These are phyloP conservation scores for Achaetomiella virescens DNA, from an alignment of 495 filamentous ascomycete genomes.

Conservation along the genomic window DNA sequence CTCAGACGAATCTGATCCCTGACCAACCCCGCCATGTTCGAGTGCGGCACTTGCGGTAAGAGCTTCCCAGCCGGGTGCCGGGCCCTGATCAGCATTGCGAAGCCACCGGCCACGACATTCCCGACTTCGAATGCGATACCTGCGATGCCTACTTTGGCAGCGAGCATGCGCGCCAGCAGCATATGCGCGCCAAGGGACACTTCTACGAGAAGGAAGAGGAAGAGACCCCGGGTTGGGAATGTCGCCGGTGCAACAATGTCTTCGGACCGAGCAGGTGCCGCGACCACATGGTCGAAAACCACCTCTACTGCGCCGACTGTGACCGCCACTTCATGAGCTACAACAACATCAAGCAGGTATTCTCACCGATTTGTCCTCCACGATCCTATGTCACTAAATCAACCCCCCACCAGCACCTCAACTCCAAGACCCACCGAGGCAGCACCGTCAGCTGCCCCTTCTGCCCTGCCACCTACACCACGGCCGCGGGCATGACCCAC, in stretches of 20 bases:
- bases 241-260: slow-evolving; percentile 17
- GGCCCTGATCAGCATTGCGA: slow-evolving; percentile 19
- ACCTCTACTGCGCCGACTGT: slow-evolving; percentile 28
- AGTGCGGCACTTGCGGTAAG: slow-evolving; percentile 21
- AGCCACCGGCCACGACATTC: slow-evolving; percentile 15
- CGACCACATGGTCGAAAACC: slow-evolving; percentile 19
- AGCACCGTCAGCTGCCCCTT: slow-evolving; percentile 26
- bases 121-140: slow-evolving; percentile 20
- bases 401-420: slow-evolving; percentile 15
- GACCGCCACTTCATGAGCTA: slow-evolving; percentile 19
- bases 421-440: slow-evolving; percentile 26
- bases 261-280: neutral
- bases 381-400: neutral
- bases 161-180: slow-evolving; percentile 11
- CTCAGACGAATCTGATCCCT: too few relatives aligned
- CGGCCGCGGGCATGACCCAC: slow-evolving; percentile 29
- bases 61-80: slow-evolving; percentile 18
- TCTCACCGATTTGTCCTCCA: neutral
- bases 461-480: slow-evolving; percentile 21
- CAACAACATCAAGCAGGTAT: slow-evolving; percentile 28
- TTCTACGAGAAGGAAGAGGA: neutral
- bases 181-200: slow-evolving; percentile 21
- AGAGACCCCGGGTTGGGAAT: slow-evolving; percentile 10
- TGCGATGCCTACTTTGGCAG: slow-evolving; percentile 21
- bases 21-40: too few relatives aligned